Base-by-base conservation (phyloP, 177 flowering plant genomes). In the Vitis hybrid region DNA sequence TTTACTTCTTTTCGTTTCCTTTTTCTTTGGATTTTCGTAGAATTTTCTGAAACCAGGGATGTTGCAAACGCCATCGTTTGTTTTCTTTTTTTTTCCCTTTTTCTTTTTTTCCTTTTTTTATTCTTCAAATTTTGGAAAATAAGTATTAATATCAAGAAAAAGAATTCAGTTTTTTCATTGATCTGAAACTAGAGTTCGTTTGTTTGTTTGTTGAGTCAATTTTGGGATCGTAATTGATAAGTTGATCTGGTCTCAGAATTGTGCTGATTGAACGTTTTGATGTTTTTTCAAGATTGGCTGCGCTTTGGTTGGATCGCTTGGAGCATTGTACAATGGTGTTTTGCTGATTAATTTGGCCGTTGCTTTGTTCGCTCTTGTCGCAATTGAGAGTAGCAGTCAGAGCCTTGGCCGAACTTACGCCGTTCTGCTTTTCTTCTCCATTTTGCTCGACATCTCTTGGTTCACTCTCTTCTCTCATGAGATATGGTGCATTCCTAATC, bases 371-470 rank as follows among this genome's bases (percentile, higher is more conserved):
- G 98, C 93, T 0, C 84, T 95, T n/a, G 94, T 95, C 11, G 98
- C 98, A 8, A 90, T 93, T 64, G 97, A 92, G 82, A 92, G 92
- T 73, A 89, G 90, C 84, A 94, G 94, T 68, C 97, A 94, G 83
- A 86, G 90, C 62, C 87, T 94, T 10, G 97, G 87, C 47, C 82
- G 97, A 1, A 87, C 94, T 13, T 95, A 95, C 62, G 97, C 97
- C 24, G 80, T 89, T 72, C 92, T 95, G 72, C 92, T 95, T 65
- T 85, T 76, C 76, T 87, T 75, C 73, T 80, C 88, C 3, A 75
- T 91, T 68, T 58, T 91, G 65, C 84, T 95, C 49, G 98, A 95
- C 69, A 31, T 89, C 66, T 66, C 71, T 2, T 94, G 98, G 98
- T 87, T 94, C 82, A 69, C 85, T 67, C 79, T 94, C 11, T 94